Conservation (phyloP, 1,284 basidiomycete species). For the Rhodotorula sp. region DNA sequence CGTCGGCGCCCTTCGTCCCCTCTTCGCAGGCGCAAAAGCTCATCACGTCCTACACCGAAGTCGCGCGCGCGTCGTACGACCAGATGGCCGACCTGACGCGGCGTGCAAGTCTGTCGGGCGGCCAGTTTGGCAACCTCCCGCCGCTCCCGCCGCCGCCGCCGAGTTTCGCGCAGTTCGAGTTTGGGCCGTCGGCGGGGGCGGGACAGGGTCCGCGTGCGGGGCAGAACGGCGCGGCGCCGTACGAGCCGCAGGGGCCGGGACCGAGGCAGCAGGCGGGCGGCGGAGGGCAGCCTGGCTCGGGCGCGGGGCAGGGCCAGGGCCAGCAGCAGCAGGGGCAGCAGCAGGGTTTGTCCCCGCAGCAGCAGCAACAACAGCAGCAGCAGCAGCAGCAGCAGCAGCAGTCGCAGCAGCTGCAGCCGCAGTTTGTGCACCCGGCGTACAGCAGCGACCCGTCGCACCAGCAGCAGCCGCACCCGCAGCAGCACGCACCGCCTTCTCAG, state of each 20-base stretch:
- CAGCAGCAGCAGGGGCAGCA: constrained; percentile 1
- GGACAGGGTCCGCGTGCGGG: background rate
- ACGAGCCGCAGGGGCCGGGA: background rate
- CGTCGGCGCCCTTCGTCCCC: constrained; percentile 59
- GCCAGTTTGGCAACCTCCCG: constrained; percentile 22
- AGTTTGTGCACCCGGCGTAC: constrained; percentile 18
- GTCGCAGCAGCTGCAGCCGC: background rate
- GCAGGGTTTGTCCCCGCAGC: background rate
- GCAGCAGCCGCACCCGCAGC: background rate
- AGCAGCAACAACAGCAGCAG: background rate
- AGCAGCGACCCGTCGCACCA: background rate
- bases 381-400: constrained; percentile 17
- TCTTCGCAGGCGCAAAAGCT: constrained; percentile 63
- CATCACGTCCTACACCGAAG: constrained; percentile 60
- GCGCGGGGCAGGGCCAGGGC: too few relatives aligned
- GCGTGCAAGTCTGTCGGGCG: constrained; percentile 53
- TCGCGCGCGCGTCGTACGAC: constrained; percentile 64
- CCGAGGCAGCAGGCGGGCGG: background rate
- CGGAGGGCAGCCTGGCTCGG: too few relatives aligned
- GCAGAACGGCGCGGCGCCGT: background rate
- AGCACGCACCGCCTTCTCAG: constrained; percentile 4
- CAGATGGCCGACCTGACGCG: constrained; percentile 74
- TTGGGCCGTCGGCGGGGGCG: constrained; percentile 1
- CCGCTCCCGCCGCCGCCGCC: constrained; percentile 34
- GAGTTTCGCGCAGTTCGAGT: constrained; percentile 35